Evolutionary conservation across 495 filamentous ascomycete species (phyloP), one percentile per base, ranked within the genome.

Genomic region (Pseudevernia furfuracea): DNA sequence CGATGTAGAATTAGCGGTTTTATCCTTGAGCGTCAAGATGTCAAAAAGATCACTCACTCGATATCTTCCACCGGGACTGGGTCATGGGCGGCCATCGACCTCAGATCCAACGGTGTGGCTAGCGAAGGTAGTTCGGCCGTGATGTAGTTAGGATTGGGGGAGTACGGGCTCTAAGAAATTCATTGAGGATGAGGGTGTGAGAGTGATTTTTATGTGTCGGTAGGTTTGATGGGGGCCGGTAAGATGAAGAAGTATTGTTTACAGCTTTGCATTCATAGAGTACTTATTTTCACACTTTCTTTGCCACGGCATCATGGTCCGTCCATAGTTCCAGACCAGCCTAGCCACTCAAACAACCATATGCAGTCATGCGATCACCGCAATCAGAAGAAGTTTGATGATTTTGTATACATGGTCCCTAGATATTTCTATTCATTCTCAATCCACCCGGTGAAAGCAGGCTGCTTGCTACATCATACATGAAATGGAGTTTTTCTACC

Each of bases 21-120:
- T 38, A 39, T 34, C 10, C 14, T 36, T 11, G 11, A 34, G 32
- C 15, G 28, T 19, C 30, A 44, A 36, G 21, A 12, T 39, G 7
- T 39, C 30, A 23, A 48, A n/a, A 36, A n/a, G 14, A 44, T 25
- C 12, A 25, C 59, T 36, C 34, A 69, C 44, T 77, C 74, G 59
- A 73, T 72, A 57, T 77, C 75, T 60, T 75, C 65, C 32, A 59
- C 68, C 44, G 60, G 68, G 41, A 73, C 66, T 25, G 73, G 63
- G 48, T 67, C 74, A 71, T 77, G 72, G 62, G 74, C 70, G 62
- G 72, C 75, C 74, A 74, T 76, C 46, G 48, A 61, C 64, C 66
- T 57, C 53, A 58, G 56, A 25, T 61, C 53, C 64, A 69, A 60
- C 34, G 63, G 64, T 49, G 66, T 65, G 66, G 66, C 66, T 52